Conservation (phyloP, 768 basidiomycete genomes). For the Auricularia sp. region DNA sequence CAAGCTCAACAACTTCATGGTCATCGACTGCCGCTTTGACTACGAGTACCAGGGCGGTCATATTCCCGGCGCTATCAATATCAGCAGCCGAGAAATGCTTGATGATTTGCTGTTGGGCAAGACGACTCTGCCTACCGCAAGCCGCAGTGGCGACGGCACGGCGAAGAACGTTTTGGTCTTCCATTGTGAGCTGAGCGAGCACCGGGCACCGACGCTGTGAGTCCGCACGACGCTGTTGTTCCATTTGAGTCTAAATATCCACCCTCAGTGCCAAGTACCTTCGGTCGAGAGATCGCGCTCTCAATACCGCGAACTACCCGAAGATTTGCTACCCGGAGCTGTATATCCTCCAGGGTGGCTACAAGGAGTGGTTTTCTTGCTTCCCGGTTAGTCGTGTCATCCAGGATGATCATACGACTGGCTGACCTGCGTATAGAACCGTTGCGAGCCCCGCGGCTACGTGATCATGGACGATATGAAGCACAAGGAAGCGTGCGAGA, state of each 20-base stretch:
- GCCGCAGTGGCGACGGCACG: constrained; percentile 57
- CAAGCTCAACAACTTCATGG: constrained; percentile 55
- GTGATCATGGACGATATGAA: constrained; percentile 92
- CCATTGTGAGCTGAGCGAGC: constrained; percentile 96
- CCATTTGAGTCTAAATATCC: not conserved
- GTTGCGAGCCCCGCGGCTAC: constrained; percentile 76
- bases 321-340: constrained; percentile 92
- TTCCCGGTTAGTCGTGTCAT: constrained; percentile 29
- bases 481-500: constrained; percentile 66
- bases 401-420: not conserved
- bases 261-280: constrained; percentile 76
- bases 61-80: constrained; percentile 82
- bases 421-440: constrained; percentile 19
- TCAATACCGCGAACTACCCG: constrained; percentile 86
- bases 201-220: constrained; percentile 93
- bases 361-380: constrained; percentile 73
- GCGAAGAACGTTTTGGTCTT: constrained; percentile 79
- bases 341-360: constrained; percentile 94
- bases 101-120: constrained; percentile 70
- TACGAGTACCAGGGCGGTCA: constrained; percentile 95
- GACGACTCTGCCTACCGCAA: constrained; percentile 48
- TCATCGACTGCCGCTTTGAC: constrained; percentile 96
- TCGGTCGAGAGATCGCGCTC: constrained; percentile 76
- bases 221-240: constrained; percentile 19
- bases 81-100: constrained; percentile 69